Conservation (phyloP, 495 filamentous ascomycete species). For the Tetracladium marchalianum region DNA sequence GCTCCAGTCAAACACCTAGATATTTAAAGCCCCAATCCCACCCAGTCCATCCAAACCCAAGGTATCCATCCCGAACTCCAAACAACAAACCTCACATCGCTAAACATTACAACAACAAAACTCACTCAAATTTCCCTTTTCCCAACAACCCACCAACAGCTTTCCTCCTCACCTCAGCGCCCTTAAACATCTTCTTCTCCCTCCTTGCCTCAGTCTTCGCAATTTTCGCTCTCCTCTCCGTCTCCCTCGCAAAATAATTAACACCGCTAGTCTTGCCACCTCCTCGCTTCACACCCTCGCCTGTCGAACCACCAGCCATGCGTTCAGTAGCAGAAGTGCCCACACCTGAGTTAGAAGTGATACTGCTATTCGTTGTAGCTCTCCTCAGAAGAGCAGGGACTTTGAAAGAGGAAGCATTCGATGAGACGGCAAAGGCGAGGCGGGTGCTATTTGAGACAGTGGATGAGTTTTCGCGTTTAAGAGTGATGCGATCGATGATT, state of each 20-base stretch:
- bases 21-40: neutral
- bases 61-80: slow-evolving; percentile 2
- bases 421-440: slow-evolving; percentile 50
- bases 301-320: slow-evolving; percentile 25
- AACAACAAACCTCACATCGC: neutral
- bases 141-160: slow-evolving; percentile 42
- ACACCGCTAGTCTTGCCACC: slow-evolving; percentile 62
- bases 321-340: slow-evolving; percentile 22
- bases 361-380: slow-evolving; percentile 54
- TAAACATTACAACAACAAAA: neutral
- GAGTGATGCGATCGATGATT: slow-evolving; percentile 73
- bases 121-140: slow-evolving; percentile 27
- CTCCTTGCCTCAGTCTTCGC: slow-evolving; percentile 52
- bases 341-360: slow-evolving; percentile 24
- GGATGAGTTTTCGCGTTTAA: slow-evolving; percentile 57
- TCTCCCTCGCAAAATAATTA: slow-evolving; percentile 75
- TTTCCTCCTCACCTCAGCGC: slow-evolving; percentile 41
- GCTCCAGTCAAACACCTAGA: no score
- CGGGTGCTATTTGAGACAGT: slow-evolving; percentile 38
- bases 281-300: slow-evolving; percentile 26
- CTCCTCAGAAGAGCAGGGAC: slow-evolving; percentile 72
- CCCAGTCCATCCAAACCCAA: no score
- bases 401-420: slow-evolving; percentile 45
- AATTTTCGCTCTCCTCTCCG: slow-evolving; percentile 46
- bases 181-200: slow-evolving; percentile 59